Evolutionary conservation across 23 red algal species (phyloP).

Genomic region (Cyanidioschyzon merolae): DNA sequence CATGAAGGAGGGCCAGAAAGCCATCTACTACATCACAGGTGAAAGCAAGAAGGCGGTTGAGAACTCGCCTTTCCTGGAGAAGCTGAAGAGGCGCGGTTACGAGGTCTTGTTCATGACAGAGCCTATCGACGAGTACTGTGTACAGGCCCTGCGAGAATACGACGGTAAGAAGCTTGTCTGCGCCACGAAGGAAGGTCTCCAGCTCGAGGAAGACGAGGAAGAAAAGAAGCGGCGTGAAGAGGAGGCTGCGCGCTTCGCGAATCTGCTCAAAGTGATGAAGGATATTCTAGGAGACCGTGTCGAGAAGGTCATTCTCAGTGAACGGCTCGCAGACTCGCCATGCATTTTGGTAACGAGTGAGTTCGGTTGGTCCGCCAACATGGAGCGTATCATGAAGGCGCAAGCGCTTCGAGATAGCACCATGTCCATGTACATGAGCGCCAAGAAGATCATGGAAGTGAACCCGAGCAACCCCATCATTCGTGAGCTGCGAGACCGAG

Average conservation of each 20-base stretch:
- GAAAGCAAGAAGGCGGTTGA: slow-evolving; percentile 98
- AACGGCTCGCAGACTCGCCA: slow-evolving; percentile 76
- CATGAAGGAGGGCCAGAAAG: slow-evolving; percentile 97
- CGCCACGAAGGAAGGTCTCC: slow-evolving; percentile 83
- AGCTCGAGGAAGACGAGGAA: slow-evolving; percentile 55
- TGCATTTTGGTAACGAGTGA: slow-evolving; percentile 91
- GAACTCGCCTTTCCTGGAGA: slow-evolving; percentile 90
- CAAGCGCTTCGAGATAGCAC: slow-evolving; percentile 91
- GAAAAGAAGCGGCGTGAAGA: slow-evolving; percentile 75
- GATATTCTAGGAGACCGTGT: slow-evolving; percentile 90
- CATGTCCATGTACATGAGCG: slow-evolving; percentile 83
- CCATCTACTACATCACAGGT: slow-evolving; percentile 98
- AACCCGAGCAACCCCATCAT: slow-evolving; percentile 85
- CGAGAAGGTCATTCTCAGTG: slow-evolving; percentile 90
- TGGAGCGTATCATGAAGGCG: slow-evolving; percentile 96
- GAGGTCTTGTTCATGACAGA: slow-evolving; percentile 97
- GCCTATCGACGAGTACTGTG: slow-evolving; percentile 99
- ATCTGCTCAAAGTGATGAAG: slow-evolving; percentile 85
- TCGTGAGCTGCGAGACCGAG: slow-evolving; percentile 57
- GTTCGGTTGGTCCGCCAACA: slow-evolving; percentile 89
- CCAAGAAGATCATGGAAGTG: slow-evolving; percentile 83
- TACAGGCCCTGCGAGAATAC: slow-evolving; percentile 88
- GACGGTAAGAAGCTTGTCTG: slow-evolving; percentile 98
- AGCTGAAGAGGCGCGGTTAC: slow-evolving; percentile 70
- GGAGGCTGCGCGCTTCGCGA: slow-evolving; percentile 64